Evolutionary conservation across 2,329 filamentous ascomycete genomes (phyloP).

Genomic region (Trichophyton verrucosum): DNA sequence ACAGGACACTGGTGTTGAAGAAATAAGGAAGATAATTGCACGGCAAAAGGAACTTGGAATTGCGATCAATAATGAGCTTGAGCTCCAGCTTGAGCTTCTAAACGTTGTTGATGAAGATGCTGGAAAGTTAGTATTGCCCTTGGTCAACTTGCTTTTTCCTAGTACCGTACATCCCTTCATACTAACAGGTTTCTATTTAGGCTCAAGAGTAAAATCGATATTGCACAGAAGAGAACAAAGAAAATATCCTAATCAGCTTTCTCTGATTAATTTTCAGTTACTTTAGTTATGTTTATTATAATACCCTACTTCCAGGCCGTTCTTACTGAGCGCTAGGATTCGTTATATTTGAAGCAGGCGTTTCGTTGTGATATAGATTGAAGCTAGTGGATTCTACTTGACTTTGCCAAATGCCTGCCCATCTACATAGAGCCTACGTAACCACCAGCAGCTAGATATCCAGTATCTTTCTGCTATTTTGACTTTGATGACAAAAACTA

Average conservation of each 20-base stretch:
- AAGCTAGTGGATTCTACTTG: not conserved
- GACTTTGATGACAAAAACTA: slow-evolving; percentile 17
- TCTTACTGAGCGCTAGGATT: not conserved
- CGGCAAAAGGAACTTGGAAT: slow-evolving; percentile 51
- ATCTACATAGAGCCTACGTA: not conserved
- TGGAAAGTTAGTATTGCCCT: slow-evolving; percentile 30
- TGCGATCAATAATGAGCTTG: slow-evolving; percentile 50
- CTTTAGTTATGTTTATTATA: not conserved
- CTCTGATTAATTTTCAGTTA: not conserved
- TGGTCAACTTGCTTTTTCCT: not conserved
- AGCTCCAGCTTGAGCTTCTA: slow-evolving; percentile 49
- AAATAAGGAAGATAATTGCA: slow-evolving; percentile 45
- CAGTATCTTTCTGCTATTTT: not conserved
- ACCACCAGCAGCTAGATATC: not conserved
- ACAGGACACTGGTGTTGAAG: slow-evolving; percentile 49
- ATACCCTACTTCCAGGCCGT: not conserved
- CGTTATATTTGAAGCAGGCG: not conserved
- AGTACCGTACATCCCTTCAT: not conserved
- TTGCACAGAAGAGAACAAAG: slow-evolving; percentile 36
- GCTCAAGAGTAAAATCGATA: slow-evolving; percentile 34
- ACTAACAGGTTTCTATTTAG: slow-evolving; percentile 15
- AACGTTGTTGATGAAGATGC: slow-evolving; percentile 48
- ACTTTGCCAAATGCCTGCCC: not conserved
- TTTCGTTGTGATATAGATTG: not conserved
- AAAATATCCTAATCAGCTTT: slow-evolving; percentile 31